phyloP scores from a whole-genome alignment of 2,329 filamentous ascomycete genomes.

The Fusarium dimerum region DNA sequence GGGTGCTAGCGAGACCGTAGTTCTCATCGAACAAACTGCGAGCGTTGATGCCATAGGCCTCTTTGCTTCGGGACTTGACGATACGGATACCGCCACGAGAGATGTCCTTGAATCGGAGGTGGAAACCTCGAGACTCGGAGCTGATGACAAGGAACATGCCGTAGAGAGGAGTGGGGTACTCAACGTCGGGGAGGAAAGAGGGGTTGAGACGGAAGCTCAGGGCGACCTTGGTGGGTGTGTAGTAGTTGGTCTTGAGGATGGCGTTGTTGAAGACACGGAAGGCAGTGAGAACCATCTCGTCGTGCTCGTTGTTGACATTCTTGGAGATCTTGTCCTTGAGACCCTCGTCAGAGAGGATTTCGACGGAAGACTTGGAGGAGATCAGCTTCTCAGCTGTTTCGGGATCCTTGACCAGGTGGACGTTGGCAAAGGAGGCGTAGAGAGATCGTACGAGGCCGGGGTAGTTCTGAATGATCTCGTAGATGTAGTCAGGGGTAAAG shows the following conservation, averaged over 20 bases:
- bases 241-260: conserved; percentile 96
- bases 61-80: conserved; percentile 95
- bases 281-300: conserved; percentile 96
- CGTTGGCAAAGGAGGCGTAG: conserved; percentile 88
- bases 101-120: conserved; percentile 96
- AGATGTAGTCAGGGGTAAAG: conserved; percentile 96
- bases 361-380: conserved; percentile 56
- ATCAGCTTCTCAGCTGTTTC: conserved; percentile 53
- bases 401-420: conserved; percentile 65
- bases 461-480: conserved; percentile 93
- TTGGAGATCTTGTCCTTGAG: conserved; percentile 77
- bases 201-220: conserved; percentile 94
- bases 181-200: conserved; percentile 81
- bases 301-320: conserved; percentile 88
- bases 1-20: conserved; percentile 96
- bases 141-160: conserved; percentile 99
- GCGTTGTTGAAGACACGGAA: conserved; percentile 95
- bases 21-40: conserved; percentile 98
- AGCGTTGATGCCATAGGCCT: conserved; percentile 95
- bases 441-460: conserved; percentile 83
- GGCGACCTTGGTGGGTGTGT: conserved; percentile 95
- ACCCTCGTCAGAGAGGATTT: conserved; percentile 74
- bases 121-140: conserved; percentile 95
- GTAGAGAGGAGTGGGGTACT: conserved; percentile 91
- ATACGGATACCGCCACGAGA: conserved; percentile 96